Evolutionary conservation across 345 rosid species (phyloP), one percentile per base, ranked within the genome.

Genomic region (Euphorbia tirucalli): DNA sequence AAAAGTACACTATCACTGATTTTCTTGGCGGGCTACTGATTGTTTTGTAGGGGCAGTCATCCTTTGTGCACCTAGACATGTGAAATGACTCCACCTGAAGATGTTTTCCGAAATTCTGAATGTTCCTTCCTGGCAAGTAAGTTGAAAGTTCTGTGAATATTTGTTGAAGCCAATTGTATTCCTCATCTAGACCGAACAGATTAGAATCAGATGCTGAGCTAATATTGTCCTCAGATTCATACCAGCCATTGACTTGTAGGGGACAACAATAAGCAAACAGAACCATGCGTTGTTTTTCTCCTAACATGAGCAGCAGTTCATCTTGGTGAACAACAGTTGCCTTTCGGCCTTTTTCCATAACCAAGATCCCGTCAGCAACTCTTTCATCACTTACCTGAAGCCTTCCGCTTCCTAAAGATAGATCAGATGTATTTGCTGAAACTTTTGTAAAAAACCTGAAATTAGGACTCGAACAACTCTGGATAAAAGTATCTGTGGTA

Each of bases 241-340:
- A 71, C 21, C 62, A 52, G 48, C 61, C 75, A 19, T 76, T 80
- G 25, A 10, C 28, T 13, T 27, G 68, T 14, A 84, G 77, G 0
- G 92, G 90, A 80, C 78, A 90, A 75, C 97, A 92, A 63, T 77
- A 85, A 18, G 90, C 93, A 79, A 85, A 83, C 68, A 74, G 79
- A 21, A 88, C 61, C 43, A 67, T 74, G 3, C 83, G 89, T 77
- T 73, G 80, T 65, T 83, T 84, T 78, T 86, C 85, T 70, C 85
- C 83, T 67, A 87, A 69, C 55, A 65, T 58, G 39, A 63, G 75
- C 16, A 74, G 78, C 61, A 95, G 86, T 82, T 90, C 98, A 11
- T 87, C 96, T 64, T 89, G 89, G 84, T 92, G 94, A 21, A 92
- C 75, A 49, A 90, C 80, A 74, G 85, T 88, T 3, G 88, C 85